Evolutionary conservation across 345 rosid species (phyloP).

Genomic region (Excoecaria cochinchinensis): DNA sequence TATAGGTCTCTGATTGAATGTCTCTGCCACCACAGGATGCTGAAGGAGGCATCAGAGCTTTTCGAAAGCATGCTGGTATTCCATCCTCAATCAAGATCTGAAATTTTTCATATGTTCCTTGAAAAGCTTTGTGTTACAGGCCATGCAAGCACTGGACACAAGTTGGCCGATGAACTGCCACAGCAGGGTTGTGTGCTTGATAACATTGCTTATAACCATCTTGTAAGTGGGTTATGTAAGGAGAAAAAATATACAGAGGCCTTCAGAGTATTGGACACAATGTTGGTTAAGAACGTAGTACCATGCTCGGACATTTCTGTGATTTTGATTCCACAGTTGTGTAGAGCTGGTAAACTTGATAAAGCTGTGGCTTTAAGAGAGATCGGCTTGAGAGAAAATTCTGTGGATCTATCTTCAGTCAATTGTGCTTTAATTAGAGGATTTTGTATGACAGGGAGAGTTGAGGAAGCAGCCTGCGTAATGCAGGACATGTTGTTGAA

Average conservation of each 20-base stretch:
- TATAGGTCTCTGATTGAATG: conserved; percentile 44
- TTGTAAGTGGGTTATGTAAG: conserved; percentile 50
- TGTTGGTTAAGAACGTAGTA: conserved; percentile 37
- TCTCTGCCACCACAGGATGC: conserved; percentile 46
- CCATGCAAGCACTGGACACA: conserved; percentile 38
- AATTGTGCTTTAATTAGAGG: conserved; percentile 51
- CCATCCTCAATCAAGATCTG: conserved; percentile 34
- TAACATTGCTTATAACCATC: conserved; percentile 39
- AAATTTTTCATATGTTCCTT: conserved; percentile 38
- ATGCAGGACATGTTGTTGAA: conserved; percentile 36
- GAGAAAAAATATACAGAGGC: conserved; percentile 46
- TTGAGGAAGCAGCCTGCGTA: conserved; percentile 47
- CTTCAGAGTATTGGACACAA: conserved; percentile 36
- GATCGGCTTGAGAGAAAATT: conserved; percentile 27
- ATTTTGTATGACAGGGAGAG: conserved; percentile 47
- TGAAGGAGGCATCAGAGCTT: conserved; percentile 61
- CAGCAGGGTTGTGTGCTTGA: conserved; percentile 46
- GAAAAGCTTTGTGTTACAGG: conserved; percentile 54
- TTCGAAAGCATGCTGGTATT: conserved; percentile 44
- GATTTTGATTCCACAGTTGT: conserved; percentile 53
- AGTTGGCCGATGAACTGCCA: conserved; percentile 46
- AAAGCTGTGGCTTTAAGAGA: conserved; percentile 41
- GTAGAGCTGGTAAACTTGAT: conserved; percentile 33
- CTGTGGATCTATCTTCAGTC: conserved; percentile 30
- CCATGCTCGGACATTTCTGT: conserved; percentile 39